Conservation (phyloP, 805 yeast genomes). For the Nakazawaea peltata region DNA sequence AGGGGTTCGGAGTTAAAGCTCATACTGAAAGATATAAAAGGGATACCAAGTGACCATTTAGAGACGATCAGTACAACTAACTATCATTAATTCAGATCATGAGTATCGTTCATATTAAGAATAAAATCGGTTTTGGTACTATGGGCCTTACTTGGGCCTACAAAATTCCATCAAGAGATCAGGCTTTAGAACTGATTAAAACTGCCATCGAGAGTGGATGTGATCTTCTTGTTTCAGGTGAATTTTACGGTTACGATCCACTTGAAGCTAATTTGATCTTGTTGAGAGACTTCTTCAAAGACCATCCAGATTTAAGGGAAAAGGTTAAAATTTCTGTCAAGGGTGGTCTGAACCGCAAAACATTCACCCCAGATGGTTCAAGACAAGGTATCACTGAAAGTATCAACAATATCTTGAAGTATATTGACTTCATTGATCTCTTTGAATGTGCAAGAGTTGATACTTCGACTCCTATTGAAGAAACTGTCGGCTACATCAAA, state of each 20-base stretch:
- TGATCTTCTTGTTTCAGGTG: constrained; percentile 64
- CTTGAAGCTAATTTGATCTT: constrained; percentile 45
- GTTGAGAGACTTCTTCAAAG: constrained; percentile 46
- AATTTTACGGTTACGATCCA: constrained; percentile 72
- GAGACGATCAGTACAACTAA: no score
- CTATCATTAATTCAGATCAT: no score
- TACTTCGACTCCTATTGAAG: constrained; percentile 44
- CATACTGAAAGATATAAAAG: no score
- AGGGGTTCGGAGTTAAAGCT: no score
- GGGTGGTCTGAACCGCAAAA: constrained; percentile 42
- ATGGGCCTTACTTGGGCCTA: constrained; percentile 77
- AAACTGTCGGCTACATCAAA: constrained; percentile 46
- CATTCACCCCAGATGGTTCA: constrained; percentile 41
- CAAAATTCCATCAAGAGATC: constrained; percentile 42
- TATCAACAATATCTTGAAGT: constrained; percentile 34
- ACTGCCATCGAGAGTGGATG: constrained; percentile 41
- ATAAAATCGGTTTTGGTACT: constrained; percentile 76
- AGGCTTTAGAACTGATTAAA: constrained; percentile 46
- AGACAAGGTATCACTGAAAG: constrained; percentile 37
- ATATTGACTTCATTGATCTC: constrained; percentile 37
- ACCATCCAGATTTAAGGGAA: constrained; percentile 46
- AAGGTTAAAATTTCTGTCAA: constrained; percentile 59
- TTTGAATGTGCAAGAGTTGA: constrained; percentile 75
- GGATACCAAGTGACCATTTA: no score
- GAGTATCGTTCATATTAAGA: no score